Percentiles rank a stretch among this genome's conserved stretches.
Conservation (phyloP, 441 rosid species). For the Euphorbia celastroides region DNA sequence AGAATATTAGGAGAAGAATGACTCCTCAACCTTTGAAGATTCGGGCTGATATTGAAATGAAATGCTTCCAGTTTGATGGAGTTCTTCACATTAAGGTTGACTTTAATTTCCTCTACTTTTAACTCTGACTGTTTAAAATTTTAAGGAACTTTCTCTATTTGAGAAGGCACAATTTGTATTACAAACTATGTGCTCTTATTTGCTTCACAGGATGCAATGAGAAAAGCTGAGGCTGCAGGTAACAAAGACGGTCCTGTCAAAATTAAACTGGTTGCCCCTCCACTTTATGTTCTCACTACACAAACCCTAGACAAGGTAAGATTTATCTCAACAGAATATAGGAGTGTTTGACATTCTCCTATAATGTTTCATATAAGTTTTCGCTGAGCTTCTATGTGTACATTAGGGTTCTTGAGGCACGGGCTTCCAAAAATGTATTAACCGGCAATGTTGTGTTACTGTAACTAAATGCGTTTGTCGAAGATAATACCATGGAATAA, state of each 20-base stretch:
- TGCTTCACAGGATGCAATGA: slow-evolving; percentile 77
- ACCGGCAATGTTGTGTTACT: not conserved
- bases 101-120: not conserved
- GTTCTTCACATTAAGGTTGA: slow-evolving; percentile 91
- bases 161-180: not conserved
- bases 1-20: slow-evolving; percentile 92
- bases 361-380: not conserved
- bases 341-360: not conserved
- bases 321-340: not conserved
- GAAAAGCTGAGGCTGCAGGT: slow-evolving; percentile 93
- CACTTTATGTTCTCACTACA: slow-evolving; percentile 92
- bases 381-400: not conserved
- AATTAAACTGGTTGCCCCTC: slow-evolving; percentile 94
- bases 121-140: not conserved
- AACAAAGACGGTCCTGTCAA: slow-evolving; percentile 87
- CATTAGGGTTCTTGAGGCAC: not conserved
- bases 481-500: too few relatives aligned
- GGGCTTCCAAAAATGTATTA: not conserved
- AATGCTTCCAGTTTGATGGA: slow-evolving; percentile 95
- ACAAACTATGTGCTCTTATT: slow-evolving; percentile 7
- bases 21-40: slow-evolving; percentile 95
- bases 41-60: slow-evolving; percentile 94
- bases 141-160: not conserved
- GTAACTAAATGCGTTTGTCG: not conserved
- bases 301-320: slow-evolving; percentile 96